Conservation (phyloP, 108 stramenopile species). For the Cyclotella baltica region DNA sequence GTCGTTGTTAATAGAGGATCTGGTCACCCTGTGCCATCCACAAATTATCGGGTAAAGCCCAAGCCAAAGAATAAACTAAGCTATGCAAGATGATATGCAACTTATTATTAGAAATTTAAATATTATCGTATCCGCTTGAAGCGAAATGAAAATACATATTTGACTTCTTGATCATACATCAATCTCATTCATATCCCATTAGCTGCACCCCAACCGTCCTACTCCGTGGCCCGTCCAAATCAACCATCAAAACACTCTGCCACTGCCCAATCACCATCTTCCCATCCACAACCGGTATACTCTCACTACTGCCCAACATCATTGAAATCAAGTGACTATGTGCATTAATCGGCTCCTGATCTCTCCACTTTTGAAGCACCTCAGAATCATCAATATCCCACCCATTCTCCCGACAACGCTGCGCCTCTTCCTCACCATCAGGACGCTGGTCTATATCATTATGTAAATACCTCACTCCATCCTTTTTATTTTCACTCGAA, state of each 20-base stretch:
- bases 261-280: constrained; percentile 86
- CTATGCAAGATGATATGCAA: no score
- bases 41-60: background rate
- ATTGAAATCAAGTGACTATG: constrained; percentile 88
- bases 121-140: no score
- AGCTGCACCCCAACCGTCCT: constrained; percentile 84
- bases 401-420: constrained; percentile 85
- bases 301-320: constrained; percentile 79
- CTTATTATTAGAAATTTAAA: no score
- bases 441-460: constrained; percentile 89
- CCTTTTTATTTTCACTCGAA: constrained; percentile 14
- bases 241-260: constrained; percentile 86
- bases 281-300: constrained; percentile 85
- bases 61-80: background rate
- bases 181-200: constrained; percentile 67
- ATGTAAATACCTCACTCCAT: constrained; percentile 72
- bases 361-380: constrained; percentile 75
- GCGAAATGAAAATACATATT: no score
- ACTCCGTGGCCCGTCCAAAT: constrained; percentile 84
- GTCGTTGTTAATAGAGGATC: constrained; percentile 35
- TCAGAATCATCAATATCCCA: constrained; percentile 84
- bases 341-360: constrained; percentile 92
- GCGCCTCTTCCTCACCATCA: constrained; percentile 78
- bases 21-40: background rate
- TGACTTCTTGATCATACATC: background rate